Percentiles rank a stretch among this genome's conserved stretches.
phyloP scores from a whole-genome alignment of 2,329 filamentous ascomycete genomes.

The Aureobasidium sp. region DNA sequence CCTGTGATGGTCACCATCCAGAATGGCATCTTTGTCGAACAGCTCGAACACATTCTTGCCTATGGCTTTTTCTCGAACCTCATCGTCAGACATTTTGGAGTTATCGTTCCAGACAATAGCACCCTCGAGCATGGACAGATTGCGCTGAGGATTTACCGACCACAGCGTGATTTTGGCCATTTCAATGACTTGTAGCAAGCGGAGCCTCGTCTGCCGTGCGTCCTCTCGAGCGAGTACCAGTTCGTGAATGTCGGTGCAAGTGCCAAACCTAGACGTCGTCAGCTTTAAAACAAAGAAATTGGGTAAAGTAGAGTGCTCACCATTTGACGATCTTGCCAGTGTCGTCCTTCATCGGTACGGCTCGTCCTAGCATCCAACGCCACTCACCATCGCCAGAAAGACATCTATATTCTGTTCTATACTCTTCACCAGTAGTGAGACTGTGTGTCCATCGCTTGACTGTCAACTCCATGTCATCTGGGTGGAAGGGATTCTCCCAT shows the following conservation, averaged over 20 bases:
- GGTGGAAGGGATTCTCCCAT: constrained; percentile 61
- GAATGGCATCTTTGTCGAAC: constrained; percentile 38
- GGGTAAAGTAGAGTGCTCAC: constrained; percentile 26
- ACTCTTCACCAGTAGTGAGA: constrained; percentile 60
- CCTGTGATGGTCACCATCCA: constrained; percentile 39
- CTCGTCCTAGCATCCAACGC: constrained; percentile 72
- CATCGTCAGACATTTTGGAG: not conserved
- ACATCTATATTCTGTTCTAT: constrained; percentile 65
- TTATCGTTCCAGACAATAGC: constrained; percentile 41
- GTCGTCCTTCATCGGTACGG: constrained; percentile 60
- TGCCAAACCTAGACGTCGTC: constrained; percentile 50
- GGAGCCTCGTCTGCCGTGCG: constrained; percentile 60
- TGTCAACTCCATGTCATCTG: constrained; percentile 58
- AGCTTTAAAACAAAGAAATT: not conserved
- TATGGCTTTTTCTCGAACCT: not conserved
- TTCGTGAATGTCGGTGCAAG: constrained; percentile 73
- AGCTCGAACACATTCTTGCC: constrained; percentile 55
- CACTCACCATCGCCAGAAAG: constrained; percentile 60
- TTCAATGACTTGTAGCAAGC: constrained; percentile 65
- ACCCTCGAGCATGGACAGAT: constrained; percentile 64
- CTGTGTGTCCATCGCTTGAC: constrained; percentile 54
- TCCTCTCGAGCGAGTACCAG: constrained; percentile 61
- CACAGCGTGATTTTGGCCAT: constrained; percentile 72
- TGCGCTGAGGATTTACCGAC: constrained; percentile 57
- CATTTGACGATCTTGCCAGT: constrained; percentile 66